These are phyloP conservation scores for Westerdykella ornata DNA, from an alignment of 2,329 filamentous ascomycete genomes.

Conservation along the genomic window DNA sequence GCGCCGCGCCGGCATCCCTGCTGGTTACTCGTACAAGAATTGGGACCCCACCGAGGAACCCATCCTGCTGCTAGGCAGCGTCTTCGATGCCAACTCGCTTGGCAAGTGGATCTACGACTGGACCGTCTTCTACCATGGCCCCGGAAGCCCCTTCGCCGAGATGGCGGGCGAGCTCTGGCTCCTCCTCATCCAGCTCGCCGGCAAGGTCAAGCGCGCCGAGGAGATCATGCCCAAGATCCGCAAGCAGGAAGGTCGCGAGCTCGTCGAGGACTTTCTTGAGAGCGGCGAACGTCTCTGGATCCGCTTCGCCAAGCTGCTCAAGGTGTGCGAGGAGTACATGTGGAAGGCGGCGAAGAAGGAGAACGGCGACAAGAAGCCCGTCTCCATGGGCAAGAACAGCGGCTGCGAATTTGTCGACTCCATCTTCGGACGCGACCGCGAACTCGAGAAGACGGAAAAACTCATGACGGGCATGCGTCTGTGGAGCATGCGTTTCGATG, in stretches of 20 bases:
- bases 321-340: constrained; percentile 91
- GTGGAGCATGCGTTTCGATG: constrained; percentile 91
- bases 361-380: constrained; percentile 53
- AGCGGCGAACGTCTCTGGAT: constrained; percentile 80
- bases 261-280: constrained; percentile 84
- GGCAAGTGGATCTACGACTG: constrained; percentile 99
- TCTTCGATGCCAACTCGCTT: constrained; percentile 94
- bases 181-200: constrained; percentile 83
- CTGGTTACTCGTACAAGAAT: constrained; percentile 92
- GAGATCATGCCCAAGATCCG: constrained; percentile 69
- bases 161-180: constrained; percentile 94
- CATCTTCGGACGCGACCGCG: constrained; percentile 85
- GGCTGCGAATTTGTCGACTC: constrained; percentile 94
- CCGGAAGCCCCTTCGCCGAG: constrained; percentile 76
- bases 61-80: constrained; percentile 87
- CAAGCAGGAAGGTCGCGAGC: constrained; percentile 64
- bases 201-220: constrained; percentile 87
- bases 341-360: constrained; percentile 74
- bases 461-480: constrained; percentile 83
- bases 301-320: constrained; percentile 78
- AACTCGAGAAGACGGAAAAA: constrained; percentile 83
- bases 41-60: constrained; percentile 94
- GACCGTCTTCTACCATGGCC: constrained; percentile 86
- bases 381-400: constrained; percentile 77
- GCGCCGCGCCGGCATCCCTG: constrained; percentile 62